phyloP scores from a whole-genome alignment of 176 grass and related monocot species.

The Miscanthus lutarioriparius region DNA sequence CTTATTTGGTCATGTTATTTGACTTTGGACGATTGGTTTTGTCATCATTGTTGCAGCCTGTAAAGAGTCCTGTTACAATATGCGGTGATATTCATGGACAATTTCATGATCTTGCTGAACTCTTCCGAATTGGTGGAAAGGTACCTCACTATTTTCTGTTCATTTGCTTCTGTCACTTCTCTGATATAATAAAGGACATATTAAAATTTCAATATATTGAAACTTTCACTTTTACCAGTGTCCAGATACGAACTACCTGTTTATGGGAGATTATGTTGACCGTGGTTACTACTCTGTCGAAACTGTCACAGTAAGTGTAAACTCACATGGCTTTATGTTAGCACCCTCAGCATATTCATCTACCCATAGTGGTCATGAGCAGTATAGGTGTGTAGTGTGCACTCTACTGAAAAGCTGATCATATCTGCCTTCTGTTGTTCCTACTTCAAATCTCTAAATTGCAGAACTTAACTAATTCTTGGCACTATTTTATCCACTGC shows the following conservation, averaged over 20 bases:
- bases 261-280: constrained; percentile 99
- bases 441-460: not conserved
- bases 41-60: constrained; percentile 62
- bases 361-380: not conserved
- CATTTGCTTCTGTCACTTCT: not conserved
- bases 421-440: not conserved
- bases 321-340: not conserved
- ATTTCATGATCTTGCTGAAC: constrained; percentile 97
- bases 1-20: constrained; percentile 20
- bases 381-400: not conserved
- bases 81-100: constrained; percentile 99
- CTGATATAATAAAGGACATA: not conserved
- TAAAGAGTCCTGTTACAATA: constrained; percentile 94
- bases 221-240: constrained; percentile 56
- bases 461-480: not conserved
- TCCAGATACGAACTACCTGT: constrained; percentile 98
- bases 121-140: constrained; percentile 98
- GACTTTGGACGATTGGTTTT: constrained; percentile 26
- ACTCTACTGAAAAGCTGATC: not conserved
- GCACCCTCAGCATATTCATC: not conserved
- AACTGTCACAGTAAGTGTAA: constrained; percentile 85
- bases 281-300: constrained; percentile 98
- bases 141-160: constrained; percentile 41
- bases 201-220: constrained; percentile 22
- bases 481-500: constrained; percentile 22